These are phyloP conservation scores for Beauveria australis DNA, from an alignment of 2,329 filamentous ascomycete genomes.

Conservation along the genomic window DNA sequence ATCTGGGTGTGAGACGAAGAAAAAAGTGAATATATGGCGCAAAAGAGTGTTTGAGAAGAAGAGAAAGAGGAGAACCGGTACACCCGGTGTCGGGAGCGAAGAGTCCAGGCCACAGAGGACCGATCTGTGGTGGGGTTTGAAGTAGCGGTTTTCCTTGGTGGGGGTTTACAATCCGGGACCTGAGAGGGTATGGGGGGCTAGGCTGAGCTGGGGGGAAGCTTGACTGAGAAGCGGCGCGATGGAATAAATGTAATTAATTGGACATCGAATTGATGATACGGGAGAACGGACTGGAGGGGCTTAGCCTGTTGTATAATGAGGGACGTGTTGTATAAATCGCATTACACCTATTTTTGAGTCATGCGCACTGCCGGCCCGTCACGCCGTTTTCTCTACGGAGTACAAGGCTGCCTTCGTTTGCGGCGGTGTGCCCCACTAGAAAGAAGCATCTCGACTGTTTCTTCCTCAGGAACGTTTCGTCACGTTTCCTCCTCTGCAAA, in stretches of 20 bases:
- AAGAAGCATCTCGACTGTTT: neutral
- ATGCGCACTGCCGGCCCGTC: too few relatives aligned
- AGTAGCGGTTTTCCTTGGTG: neutral
- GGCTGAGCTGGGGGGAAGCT: neutral
- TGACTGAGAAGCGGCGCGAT: too few relatives aligned
- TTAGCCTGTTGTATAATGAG: too few relatives aligned
- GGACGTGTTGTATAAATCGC: too few relatives aligned
- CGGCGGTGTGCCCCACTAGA: neutral
- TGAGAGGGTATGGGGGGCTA: neutral
- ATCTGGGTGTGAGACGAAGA: neutral
- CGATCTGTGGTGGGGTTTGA: slow-evolving; percentile 2
- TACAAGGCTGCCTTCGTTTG: too few relatives aligned
- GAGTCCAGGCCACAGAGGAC: neutral
- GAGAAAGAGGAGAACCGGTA: neutral
- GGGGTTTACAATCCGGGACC: neutral
- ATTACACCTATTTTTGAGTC: too few relatives aligned
- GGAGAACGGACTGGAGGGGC: too few relatives aligned
- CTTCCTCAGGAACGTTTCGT: neutral
- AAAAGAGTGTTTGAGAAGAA: neutral
- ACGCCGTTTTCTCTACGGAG: neutral
- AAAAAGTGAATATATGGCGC: neutral
- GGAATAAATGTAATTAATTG: too few relatives aligned
- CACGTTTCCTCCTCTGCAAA: too few relatives aligned
- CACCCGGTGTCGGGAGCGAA: neutral
- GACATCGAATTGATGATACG: too few relatives aligned